These are phyloP conservation scores for Elsinoe ampelina DNA, from an alignment of 2,329 filamentous ascomycete genomes.

Conservation along the genomic window DNA sequence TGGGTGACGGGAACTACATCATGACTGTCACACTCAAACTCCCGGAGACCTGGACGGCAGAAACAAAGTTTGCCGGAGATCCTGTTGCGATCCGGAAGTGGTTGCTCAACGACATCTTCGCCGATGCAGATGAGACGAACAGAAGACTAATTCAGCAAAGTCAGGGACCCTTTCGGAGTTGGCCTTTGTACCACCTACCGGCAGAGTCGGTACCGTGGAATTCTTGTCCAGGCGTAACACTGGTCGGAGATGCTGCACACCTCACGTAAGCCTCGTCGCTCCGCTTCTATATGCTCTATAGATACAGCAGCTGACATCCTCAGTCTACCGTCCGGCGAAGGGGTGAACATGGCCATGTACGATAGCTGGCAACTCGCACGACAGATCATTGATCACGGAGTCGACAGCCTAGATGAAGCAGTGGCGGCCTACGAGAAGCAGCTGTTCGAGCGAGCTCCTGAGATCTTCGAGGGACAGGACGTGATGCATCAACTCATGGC, in stretches of 20 bases:
- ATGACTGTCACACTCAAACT: conserved; percentile 17
- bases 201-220: conserved; percentile 39
- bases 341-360: conserved; percentile 49
- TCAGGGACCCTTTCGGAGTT: conserved; percentile 30
- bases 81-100: conserved; percentile 30
- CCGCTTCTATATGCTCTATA: conserved; percentile 4
- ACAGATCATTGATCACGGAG: conserved; percentile 30
- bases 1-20: conserved; percentile 20
- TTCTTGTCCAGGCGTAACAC: conserved; percentile 40
- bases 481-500: not conserved
- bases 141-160: conserved; percentile 35
- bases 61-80: conserved; percentile 22
- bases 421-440: conserved; percentile 25
- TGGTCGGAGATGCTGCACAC: conserved; percentile 53
- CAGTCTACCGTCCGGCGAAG: conserved; percentile 36
- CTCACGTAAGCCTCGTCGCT: conserved; percentile 35
- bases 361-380: conserved; percentile 44
- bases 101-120: conserved; percentile 30
- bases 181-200: conserved; percentile 47
- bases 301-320: not conserved
- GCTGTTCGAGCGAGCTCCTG: conserved; percentile 24
- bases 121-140: conserved; percentile 37
- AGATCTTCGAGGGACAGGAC: not conserved
- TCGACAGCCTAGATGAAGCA: conserved; percentile 20
- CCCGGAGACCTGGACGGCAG: conserved; percentile 18